phyloP scores from a whole-genome alignment of 164 flowering plant genomes.

The Stephania japonica region DNA sequence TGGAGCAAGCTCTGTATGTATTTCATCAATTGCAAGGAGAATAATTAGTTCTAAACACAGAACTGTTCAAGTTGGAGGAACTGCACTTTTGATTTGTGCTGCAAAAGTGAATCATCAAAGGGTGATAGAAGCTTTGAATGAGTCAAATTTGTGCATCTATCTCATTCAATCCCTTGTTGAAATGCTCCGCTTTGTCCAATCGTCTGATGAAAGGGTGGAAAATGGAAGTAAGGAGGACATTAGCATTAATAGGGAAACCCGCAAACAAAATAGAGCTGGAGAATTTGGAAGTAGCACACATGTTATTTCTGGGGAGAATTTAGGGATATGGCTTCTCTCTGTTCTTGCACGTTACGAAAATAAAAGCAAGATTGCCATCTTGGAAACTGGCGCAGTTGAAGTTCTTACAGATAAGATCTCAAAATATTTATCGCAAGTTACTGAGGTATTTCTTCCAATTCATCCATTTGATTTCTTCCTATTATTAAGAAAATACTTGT shows the following conservation, averaged over 20 bases:
- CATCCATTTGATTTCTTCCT: neutral
- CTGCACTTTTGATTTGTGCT: constrained; percentile 88
- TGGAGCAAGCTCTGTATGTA: constrained; percentile 53
- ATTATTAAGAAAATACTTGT: neutral
- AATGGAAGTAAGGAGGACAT: constrained; percentile 30
- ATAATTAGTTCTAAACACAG: constrained; percentile 49
- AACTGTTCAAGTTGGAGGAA: constrained; percentile 81
- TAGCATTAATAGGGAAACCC: constrained; percentile 51
- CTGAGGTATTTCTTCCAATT: constrained; percentile 49
- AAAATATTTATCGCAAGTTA: constrained; percentile 35
- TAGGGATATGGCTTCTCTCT: constrained; percentile 78
- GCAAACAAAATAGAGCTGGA: constrained; percentile 27
- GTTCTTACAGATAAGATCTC: constrained; percentile 74
- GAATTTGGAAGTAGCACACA: constrained; percentile 38
- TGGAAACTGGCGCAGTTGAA: constrained; percentile 96
- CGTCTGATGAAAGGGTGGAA: constrained; percentile 22
- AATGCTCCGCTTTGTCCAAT: constrained; percentile 38
- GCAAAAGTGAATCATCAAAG: constrained; percentile 69
- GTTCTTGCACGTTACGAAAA: constrained; percentile 75
- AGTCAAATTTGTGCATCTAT: constrained; percentile 37
- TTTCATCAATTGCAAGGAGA: constrained; percentile 63
- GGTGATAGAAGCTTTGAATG: constrained; percentile 61
- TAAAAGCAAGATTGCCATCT: constrained; percentile 50
- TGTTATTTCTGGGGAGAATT: constrained; percentile 54
- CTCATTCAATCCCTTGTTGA: constrained; percentile 84